Base-by-base conservation (phyloP, 306 rosid genomes). In the Comarum palustre region DNA sequence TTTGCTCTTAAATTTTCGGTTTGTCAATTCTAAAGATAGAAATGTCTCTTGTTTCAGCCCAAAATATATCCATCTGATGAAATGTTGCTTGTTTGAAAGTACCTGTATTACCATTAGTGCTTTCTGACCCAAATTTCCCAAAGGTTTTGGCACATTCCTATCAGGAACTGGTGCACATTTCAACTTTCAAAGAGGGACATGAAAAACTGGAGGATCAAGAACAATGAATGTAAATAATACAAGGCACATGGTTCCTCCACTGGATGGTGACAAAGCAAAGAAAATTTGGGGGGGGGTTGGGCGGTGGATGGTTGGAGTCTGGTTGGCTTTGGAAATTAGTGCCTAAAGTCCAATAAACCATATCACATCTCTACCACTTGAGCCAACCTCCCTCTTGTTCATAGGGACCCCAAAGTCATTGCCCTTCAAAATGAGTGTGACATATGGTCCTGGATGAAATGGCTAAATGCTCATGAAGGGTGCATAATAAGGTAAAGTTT, bases 261-360 rank as follows among this genome's bases (percentile, higher is more conserved):
- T 43, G 4, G 36, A 72, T 39, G 45, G 22, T 60, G 72, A 75
- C 73, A 25, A 31, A 14, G 47, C 45, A 19, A 39, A 11, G 64
- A 69, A 72, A 65, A 65, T 66, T n/a, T n/a, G n/a, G n/a, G n/a
- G n/a, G n/a, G n/a, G n/a, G n/a, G n/a, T n/a, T n/a, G n/a, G n/a
- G n/a, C n/a, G 54, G 52, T 45, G 20, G 19, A 10, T 41, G 20
- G 52, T 55, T 55, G 68, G 51, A 55, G 63, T 72, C 60, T 55
- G 47, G 38, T 69, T 74, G 79, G 72, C 72, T 42, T 57, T 31
- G 25, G 46, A 66, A 46, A 75, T 75, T 34, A 75, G 69, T 57
- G 66, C 77, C 80, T 69, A 54, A 13, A 32, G 27, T 71, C 76
- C 77, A 34, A 15, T 45, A 20, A 74, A 69, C 67, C 52, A 72